phyloP scores from a whole-genome alignment of 108 stramenopile genomes.

The Skeletonema costatum region DNA sequence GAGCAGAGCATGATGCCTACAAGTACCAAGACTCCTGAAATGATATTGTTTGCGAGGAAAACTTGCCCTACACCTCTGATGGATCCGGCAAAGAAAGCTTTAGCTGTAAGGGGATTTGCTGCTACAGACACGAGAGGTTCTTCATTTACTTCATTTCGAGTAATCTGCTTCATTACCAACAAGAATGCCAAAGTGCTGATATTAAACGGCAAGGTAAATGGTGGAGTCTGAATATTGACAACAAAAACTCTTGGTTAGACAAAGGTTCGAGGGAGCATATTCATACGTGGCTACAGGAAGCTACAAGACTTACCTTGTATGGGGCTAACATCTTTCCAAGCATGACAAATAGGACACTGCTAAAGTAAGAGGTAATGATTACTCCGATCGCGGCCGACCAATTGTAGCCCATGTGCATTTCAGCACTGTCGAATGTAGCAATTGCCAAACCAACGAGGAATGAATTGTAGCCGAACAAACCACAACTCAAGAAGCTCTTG shows the following conservation, averaged over 20 bases:
- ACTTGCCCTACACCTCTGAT: constrained; percentile 51
- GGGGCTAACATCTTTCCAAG: constrained; percentile 33
- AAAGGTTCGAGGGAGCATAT: not conserved
- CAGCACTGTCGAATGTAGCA: constrained; percentile 37
- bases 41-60: constrained; percentile 41
- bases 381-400: constrained; percentile 3
- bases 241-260: no score
- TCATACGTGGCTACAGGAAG: not conserved
- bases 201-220: constrained; percentile 53
- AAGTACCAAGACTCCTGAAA: constrained; percentile 29
- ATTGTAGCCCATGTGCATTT: constrained; percentile 5
- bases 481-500: constrained; percentile 20
- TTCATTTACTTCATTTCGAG: not conserved
- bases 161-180: constrained; percentile 16
- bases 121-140: constrained; percentile 2
- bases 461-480: constrained; percentile 51
- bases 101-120: constrained; percentile 5
- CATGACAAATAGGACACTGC: constrained; percentile 26
- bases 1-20: constrained; percentile 42
- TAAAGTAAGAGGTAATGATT: constrained; percentile 26
- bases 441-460: constrained; percentile 45
- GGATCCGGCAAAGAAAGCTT: constrained; percentile 41
- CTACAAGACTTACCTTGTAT: constrained; percentile 32
- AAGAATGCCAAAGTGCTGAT: constrained; percentile 29
- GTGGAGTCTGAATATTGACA: constrained; percentile 45